Percentiles rank a stretch among this genome's conserved stretches.
phyloP scores from a whole-genome alignment of 2,329 filamentous ascomycete genomes.

The Cladophialophora exuberans region DNA sequence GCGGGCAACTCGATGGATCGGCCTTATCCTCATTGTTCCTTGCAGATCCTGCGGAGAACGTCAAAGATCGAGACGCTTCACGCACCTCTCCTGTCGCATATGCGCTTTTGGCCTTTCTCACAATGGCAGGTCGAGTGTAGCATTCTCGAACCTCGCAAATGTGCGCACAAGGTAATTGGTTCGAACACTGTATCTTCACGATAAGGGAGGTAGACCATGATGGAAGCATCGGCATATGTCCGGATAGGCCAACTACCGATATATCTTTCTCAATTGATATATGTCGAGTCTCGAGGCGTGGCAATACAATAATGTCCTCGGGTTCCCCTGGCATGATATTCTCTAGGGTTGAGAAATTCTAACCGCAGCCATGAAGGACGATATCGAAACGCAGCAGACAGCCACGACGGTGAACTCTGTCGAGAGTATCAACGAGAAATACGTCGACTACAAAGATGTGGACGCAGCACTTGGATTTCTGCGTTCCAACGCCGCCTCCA shows the following conservation, averaged over 20 bases:
- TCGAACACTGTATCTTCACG: neutral
- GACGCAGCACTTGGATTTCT: constrained; percentile 45
- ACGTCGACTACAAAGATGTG: constrained; percentile 27
- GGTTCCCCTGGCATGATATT: too few relatives aligned
- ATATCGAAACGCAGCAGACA: constrained; percentile 12
- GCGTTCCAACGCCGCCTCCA: constrained; percentile 35
- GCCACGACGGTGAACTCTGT: neutral
- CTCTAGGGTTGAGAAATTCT: neutral
- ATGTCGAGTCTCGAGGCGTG: neutral
- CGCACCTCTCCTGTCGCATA: neutral
- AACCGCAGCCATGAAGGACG: constrained; percentile 10
- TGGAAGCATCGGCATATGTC: neutral
- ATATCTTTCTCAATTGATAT: neutral
- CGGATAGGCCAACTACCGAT: neutral
- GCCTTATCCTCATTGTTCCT: neutral
- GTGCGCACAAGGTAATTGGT: neutral
- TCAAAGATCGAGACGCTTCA: neutral
- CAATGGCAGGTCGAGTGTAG: constrained; percentile 12
- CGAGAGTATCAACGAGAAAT: constrained; percentile 12
- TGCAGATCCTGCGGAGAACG: constrained; percentile 9
- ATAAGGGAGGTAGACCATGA: neutral
- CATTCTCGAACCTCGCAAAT: neutral
- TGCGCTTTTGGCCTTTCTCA: neutral
- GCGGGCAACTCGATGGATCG: too few relatives aligned
- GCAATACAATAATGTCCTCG: neutral